phyloP scores from a whole-genome alignment of 2,329 filamentous ascomycete species.

The Monilinia laxa region DNA sequence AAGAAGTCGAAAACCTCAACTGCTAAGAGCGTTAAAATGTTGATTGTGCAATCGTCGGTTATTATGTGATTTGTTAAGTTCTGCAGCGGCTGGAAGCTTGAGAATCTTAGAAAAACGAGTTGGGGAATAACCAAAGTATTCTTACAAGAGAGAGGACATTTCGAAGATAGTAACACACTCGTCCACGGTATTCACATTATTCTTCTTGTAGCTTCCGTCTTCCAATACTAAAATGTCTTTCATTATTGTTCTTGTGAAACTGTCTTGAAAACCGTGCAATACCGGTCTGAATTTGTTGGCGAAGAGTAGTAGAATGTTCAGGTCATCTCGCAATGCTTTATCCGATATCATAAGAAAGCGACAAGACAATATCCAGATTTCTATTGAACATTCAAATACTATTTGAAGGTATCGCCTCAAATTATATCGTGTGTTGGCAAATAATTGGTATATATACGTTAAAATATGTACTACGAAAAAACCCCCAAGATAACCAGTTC shows the following conservation, averaged over 20 bases:
- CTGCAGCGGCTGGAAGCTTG: not conserved
- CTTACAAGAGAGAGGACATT: no score
- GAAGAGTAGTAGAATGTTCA: not conserved
- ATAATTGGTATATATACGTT: not conserved
- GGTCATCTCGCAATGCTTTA: not conserved
- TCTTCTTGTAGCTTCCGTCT: no score
- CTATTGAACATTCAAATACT: not conserved
- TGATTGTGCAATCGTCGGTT: not conserved
- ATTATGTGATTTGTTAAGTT: not conserved
- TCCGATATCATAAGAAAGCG: not conserved
- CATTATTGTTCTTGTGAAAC: no score
- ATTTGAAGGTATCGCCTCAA: not conserved
- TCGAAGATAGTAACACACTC: no score
- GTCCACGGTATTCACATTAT: no score
- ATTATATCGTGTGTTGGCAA: not conserved
- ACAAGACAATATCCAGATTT: not conserved
- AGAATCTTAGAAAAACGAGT: not conserved
- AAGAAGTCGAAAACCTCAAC: not conserved
- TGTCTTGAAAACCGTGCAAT: not conserved
- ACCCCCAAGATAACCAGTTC: not conserved
- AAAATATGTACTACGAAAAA: not conserved
- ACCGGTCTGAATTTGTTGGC: not conserved
- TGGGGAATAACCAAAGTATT: no score
- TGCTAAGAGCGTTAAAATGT: not conserved
- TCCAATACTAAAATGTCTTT: no score